Evolutionary conservation across 2,329 filamentous ascomycete genomes (phyloP), one percentile per base, ranked within the genome.

Genomic region (Exophiala dermatitidis): DNA sequence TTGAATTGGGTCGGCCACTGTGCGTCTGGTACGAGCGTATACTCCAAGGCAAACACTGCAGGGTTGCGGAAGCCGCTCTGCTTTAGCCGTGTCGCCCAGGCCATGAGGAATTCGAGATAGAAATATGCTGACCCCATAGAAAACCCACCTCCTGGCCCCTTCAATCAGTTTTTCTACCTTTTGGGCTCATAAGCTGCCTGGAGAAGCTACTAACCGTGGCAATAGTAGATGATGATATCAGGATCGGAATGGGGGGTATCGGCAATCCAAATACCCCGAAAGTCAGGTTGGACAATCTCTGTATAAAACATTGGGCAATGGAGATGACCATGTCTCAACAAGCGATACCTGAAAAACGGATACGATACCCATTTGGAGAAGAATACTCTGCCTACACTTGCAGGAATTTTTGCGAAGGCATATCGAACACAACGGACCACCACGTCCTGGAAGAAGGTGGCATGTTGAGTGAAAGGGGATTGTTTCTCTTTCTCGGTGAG

Each of bases 51-150:
- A 64, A 93, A 89, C 2, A 93, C 78, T 26, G 86, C 85, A 0
- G 88, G 88, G 64, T 90, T 93, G 6, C 72, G 67, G 67, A 85
- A 91, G 1, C 85, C 85, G 12, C 75, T 72, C 48, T 78, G 71
- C 51, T 80, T 75, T 37, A 94, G 74, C 12, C 89, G 71, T 41
- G 77, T 74, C 8, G 87, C 72, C 84, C 85, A 89, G 5, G 82
- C 79, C 50, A 91, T 72, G 2, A 94, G 75, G 61, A 91, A 93
- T 64, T 94, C 89, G 34, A 90, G 78, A 67, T 94, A 94, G 68
- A 94, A 94, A 71, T 86, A 86, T 12, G 79, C 75, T 8, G 86
- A 89, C 2, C 88, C 89, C 83, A 94, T 87, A 4, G 82, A 81
- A 67, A 94, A 93, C 0, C 89, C 89, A 26, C 89, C 89, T 10